These are phyloP conservation scores for Lachnellula subtilissima DNA, from an alignment of 2,329 filamentous ascomycete species.

Conservation along the genomic window DNA sequence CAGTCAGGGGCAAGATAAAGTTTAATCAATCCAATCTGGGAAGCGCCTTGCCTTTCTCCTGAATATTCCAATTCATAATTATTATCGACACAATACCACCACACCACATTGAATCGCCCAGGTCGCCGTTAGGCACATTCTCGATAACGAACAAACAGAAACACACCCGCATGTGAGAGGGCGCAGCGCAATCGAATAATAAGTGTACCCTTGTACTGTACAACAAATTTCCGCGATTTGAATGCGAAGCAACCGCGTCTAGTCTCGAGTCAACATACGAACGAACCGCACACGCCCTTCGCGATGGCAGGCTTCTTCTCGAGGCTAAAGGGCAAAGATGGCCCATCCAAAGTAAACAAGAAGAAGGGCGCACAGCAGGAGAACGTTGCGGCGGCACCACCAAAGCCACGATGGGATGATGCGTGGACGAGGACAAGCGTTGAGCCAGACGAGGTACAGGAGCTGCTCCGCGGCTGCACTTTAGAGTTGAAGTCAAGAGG, in stretches of 20 bases:
- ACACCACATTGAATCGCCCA: too few relatives aligned
- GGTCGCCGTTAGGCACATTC: too few relatives aligned
- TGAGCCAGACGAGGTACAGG: conserved; percentile 84
- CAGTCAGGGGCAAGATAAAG: too few relatives aligned
- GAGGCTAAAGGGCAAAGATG: conserved; percentile 65
- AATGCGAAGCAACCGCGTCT: background rate
- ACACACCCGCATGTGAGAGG: too few relatives aligned
- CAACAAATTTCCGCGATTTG: background rate
- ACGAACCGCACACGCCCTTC: background rate
- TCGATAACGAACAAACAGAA: background rate
- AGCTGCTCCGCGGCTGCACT: conserved; percentile 79
- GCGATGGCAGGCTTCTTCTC: conserved; percentile 32
- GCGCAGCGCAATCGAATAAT: too few relatives aligned
- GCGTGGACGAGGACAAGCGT: conserved; percentile 79
- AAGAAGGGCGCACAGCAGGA: conserved; percentile 60
- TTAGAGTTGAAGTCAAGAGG: conserved; percentile 91
- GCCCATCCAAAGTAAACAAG: conserved; percentile 47
- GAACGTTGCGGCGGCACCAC: conserved; percentile 45
- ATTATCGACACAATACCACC: too few relatives aligned
- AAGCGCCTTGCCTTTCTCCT: too few relatives aligned
- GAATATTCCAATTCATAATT: too few relatives aligned
- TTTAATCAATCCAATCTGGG: too few relatives aligned
- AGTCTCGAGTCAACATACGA: background rate
- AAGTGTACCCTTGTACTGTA: too few relatives aligned
- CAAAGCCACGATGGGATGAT: conserved; percentile 79